Evolutionary conservation across 2,329 filamentous ascomycete species (phyloP).

Genomic region (Fusarium brevicatenulatum): DNA sequence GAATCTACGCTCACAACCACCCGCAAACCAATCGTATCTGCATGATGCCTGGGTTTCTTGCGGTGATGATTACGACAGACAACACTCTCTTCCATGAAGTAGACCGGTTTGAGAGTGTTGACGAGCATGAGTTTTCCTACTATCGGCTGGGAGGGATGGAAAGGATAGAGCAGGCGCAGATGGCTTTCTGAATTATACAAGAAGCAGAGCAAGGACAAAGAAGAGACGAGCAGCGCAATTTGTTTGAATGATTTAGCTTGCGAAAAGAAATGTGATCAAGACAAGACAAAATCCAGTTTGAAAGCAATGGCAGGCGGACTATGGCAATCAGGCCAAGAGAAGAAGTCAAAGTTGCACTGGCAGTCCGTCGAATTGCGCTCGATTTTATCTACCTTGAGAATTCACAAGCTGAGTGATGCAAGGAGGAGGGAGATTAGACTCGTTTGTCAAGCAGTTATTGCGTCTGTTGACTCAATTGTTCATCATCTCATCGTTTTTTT

Average conservation of each 20-base stretch:
- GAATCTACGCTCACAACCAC: slow-evolving; percentile 31
- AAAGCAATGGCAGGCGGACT: slow-evolving; percentile 15
- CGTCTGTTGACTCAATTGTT: slow-evolving; percentile 27
- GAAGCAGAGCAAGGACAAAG: slow-evolving; percentile 17
- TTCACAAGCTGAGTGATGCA: slow-evolving; percentile 26
- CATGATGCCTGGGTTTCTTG: slow-evolving; percentile 7
- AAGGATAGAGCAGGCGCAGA: slow-evolving; percentile 28
- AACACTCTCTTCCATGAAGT: slow-evolving; percentile 37
- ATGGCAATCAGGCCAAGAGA: slow-evolving; percentile 11
- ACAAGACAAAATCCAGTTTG: slow-evolving; percentile 15
- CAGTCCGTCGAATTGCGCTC: slow-evolving; percentile 2
- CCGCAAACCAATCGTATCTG: slow-evolving; percentile 1
- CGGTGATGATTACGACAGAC: slow-evolving; percentile 42
- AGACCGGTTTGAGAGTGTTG: slow-evolving; percentile 26
- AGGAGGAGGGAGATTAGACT: slow-evolving; percentile 24
- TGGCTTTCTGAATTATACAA: slow-evolving; percentile 35
- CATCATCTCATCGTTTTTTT: slow-evolving; percentile 16
- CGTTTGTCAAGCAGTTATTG: slow-evolving; percentile 31
- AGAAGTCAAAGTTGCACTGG: neutral
- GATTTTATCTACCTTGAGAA: neutral
- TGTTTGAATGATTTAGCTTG: slow-evolving; percentile 10
- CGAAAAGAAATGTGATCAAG: slow-evolving; percentile 16
- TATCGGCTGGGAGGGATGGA: slow-evolving; percentile 15
- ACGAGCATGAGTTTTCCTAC: slow-evolving; percentile 24
- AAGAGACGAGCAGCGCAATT: slow-evolving; percentile 19